Percentiles rank a stretch among this genome's conserved stretches.
These are phyloP conservation scores for Auricularia sp. DNA, from an alignment of 768 basidiomycete species.

Conservation along the genomic window DNA sequence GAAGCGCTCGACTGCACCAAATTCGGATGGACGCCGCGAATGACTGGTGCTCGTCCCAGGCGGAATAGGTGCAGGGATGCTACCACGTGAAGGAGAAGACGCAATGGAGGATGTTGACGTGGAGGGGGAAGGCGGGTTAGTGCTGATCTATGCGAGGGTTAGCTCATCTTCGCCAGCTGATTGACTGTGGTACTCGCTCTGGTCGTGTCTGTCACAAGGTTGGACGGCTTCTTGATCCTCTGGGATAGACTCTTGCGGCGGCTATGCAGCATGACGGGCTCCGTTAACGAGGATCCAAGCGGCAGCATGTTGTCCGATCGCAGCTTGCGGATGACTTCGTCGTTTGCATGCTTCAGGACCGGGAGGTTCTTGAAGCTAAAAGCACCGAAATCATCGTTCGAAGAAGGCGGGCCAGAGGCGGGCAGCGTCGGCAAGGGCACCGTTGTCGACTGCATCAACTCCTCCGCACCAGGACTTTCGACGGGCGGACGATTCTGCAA, in stretches of 20 bases:
- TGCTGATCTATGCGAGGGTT: conserved; percentile 33
- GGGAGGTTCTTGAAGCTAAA: conserved; percentile 98
- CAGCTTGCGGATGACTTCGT: conserved; percentile 93
- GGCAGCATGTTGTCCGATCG: conserved; percentile 83
- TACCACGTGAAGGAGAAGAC: conserved; percentile 76
- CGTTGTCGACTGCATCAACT: conserved; percentile 18
- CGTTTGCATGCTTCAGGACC: conserved; percentile 93
- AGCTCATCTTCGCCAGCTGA: conserved; percentile 1
- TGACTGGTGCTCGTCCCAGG: conserved; percentile 55
- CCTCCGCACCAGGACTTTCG: conserved; percentile 25
- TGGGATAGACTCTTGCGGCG: conserved; percentile 77
- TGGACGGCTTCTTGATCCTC: conserved; percentile 71
- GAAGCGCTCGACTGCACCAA: conserved; percentile 78
- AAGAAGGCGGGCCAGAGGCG: conserved; percentile 38
- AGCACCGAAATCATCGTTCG: conserved; percentile 85
- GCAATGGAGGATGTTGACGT: conserved; percentile 87
- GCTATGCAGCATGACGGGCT: conserved; percentile 35
- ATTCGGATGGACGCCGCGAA: conserved; percentile 80
- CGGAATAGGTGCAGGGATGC: conserved; percentile 52
- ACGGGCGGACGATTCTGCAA: conserved; percentile 20
- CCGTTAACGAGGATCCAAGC: conserved; percentile 60
- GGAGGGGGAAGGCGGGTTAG: conserved; percentile 85
- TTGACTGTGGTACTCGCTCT: conserved; percentile 15
- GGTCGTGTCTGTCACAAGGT: conserved; percentile 58
- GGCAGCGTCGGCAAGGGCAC: conserved; percentile 25